phyloP scores from a whole-genome alignment of 2,329 filamentous ascomycete species.

The Amauroascus verrucosus region DNA sequence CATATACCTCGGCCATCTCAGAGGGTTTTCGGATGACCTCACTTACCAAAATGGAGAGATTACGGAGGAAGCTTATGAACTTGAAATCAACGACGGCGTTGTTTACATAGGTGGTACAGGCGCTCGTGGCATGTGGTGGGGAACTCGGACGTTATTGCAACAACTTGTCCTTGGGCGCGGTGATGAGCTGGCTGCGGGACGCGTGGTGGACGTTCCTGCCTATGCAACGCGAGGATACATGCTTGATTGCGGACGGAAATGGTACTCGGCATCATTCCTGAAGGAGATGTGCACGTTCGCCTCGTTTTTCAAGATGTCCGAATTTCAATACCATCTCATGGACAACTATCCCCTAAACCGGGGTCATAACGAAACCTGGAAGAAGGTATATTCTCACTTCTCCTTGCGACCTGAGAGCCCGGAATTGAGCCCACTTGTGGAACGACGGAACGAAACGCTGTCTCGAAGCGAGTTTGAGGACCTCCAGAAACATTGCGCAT shows the following conservation, averaged over 20 bases:
- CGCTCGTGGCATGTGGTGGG: slow-evolving; percentile 28
- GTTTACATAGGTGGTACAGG: slow-evolving; percentile 28
- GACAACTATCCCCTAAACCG: slow-evolving; percentile 46
- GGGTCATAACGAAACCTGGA: slow-evolving; percentile 40
- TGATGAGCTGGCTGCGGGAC: slow-evolving; percentile 34
- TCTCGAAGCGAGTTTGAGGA: slow-evolving; percentile 42
- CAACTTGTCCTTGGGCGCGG: slow-evolving; percentile 35
- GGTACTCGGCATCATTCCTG: slow-evolving; percentile 46
- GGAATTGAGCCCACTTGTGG: slow-evolving; percentile 42
- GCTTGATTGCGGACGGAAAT: slow-evolving; percentile 48
- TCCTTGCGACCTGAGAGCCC: slow-evolving; percentile 43
- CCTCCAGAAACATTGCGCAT: slow-evolving; percentile 44
- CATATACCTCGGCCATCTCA: slow-evolving; percentile 35
- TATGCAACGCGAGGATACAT: slow-evolving; percentile 43
- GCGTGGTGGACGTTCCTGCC: slow-evolving; percentile 41
- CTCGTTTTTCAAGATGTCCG: slow-evolving; percentile 51
- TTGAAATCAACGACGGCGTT: slow-evolving; percentile 29
- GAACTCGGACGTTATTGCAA: slow-evolving; percentile 46
- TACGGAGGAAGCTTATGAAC: slow-evolving; percentile 44
- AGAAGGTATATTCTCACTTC: slow-evolving; percentile 47
- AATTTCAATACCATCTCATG: slow-evolving; percentile 49
- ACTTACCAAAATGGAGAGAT: slow-evolving; percentile 40
- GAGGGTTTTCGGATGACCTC: slow-evolving; percentile 23
- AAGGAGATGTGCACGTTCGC: slow-evolving; percentile 50
- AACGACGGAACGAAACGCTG: slow-evolving; percentile 47